Evolutionary conservation across 2,329 filamentous ascomycete genomes (phyloP).

Genomic region (Diplocarpon rosae): DNA sequence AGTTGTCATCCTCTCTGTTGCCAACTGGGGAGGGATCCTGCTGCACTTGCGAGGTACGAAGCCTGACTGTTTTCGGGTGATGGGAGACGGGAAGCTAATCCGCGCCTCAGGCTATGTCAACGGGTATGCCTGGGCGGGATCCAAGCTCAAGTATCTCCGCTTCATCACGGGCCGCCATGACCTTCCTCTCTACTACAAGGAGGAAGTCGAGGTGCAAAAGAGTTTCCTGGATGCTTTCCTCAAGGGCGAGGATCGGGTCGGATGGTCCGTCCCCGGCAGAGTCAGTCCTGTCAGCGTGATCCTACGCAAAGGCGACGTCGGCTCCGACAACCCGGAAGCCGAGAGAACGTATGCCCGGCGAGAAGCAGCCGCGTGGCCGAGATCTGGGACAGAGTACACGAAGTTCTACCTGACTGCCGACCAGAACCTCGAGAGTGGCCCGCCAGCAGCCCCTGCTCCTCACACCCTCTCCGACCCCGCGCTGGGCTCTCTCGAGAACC

Average conservation of each 20-base stretch:
- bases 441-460: background rate
- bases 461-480: slow-evolving; percentile 23
- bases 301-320: slow-evolving; percentile 54
- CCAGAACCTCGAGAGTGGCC: slow-evolving; percentile 5
- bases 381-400: slow-evolving; percentile 52
- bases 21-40: slow-evolving; percentile 61
- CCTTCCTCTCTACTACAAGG: slow-evolving; percentile 59
- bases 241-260: slow-evolving; percentile 50
- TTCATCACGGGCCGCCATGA: slow-evolving; percentile 62
- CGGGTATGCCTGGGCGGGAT: slow-evolving; percentile 52
- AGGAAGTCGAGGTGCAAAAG: slow-evolving; percentile 56
- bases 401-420: slow-evolving; percentile 40
- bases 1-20: slow-evolving; percentile 55
- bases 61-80: too few species aligned
- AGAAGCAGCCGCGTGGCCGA: slow-evolving; percentile 54
- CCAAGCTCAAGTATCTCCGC: slow-evolving; percentile 55
- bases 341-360: slow-evolving; percentile 46
- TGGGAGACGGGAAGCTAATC: too few species aligned
- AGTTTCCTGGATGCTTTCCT: slow-evolving; percentile 63
- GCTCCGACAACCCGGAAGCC: slow-evolving; percentile 51
- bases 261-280: slow-evolving; percentile 48
- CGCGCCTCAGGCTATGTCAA: slow-evolving; percentile 46
- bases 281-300: slow-evolving; percentile 42
- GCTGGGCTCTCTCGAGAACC: slow-evolving; percentile 44
- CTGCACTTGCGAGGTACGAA: slow-evolving; percentile 43